A percentile compares a stretch with the other conserved stretches of the same genome.
phyloP scores from a whole-genome alignment of 1,139 yeast species.

The Geotrichum histeridarum region DNA sequence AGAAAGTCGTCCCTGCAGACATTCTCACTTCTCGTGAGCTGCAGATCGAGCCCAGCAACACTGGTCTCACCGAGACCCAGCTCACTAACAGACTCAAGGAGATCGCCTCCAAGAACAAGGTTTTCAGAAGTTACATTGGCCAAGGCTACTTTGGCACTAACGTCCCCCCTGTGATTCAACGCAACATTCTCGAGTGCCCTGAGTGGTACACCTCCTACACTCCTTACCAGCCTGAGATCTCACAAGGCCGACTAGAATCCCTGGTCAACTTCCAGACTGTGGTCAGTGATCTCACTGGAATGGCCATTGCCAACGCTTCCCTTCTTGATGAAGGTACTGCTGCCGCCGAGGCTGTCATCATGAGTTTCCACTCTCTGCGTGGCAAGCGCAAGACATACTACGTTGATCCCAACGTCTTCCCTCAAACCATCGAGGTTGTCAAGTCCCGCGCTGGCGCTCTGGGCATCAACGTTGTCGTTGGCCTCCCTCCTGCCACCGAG shows the following conservation, averaged over 20 bases:
- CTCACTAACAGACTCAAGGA: slow-evolving; percentile 63
- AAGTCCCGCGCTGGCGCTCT: slow-evolving; percentile 73
- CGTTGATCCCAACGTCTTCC: slow-evolving; percentile 72
- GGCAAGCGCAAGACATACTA: slow-evolving; percentile 66
- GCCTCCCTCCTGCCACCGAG: slow-evolving; percentile 42
- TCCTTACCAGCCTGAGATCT: slow-evolving; percentile 96
- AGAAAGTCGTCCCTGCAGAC: slow-evolving; percentile 70
- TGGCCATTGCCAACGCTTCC: slow-evolving; percentile 90
- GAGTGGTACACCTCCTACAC: slow-evolving; percentile 99
- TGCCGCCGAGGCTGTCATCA: slow-evolving; percentile 94
- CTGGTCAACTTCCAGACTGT: slow-evolving; percentile 87
- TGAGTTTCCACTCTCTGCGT: slow-evolving; percentile 63
- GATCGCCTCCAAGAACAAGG: slow-evolving; percentile 71
- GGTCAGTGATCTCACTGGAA: slow-evolving; percentile 82
- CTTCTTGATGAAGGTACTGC: slow-evolving; percentile 95
- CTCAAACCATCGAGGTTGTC: slow-evolving; percentile 79
- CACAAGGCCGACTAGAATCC: slow-evolving; percentile 92
- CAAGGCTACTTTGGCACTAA: slow-evolving; percentile 91
- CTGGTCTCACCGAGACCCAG: slow-evolving; percentile 78
- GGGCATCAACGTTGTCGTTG: slow-evolving; percentile 59
- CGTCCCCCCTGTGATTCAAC: slow-evolving; percentile 86
- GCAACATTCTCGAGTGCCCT: slow-evolving; percentile 87
- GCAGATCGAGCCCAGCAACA: slow-evolving; percentile 52
- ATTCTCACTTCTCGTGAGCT: slow-evolving; percentile 66
- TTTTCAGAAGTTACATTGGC: slow-evolving; percentile 73